Evolutionary conservation across 2,329 filamentous ascomycete species (phyloP), one percentile per base, ranked within the genome.

Genomic region (Phialocephala sp.): DNA sequence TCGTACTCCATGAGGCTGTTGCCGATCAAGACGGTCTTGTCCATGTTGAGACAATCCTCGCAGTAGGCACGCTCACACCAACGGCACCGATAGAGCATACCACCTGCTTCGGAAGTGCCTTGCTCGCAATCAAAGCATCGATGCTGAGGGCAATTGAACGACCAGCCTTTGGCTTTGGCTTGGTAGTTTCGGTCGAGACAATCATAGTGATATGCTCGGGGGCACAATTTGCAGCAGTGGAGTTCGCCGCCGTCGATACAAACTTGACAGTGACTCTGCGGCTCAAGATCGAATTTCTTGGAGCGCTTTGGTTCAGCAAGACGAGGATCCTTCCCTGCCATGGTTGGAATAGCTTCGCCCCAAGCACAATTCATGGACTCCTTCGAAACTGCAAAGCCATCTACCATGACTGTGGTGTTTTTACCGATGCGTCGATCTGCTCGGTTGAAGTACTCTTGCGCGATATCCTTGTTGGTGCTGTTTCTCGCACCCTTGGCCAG

Each of bases 41-140:
- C 79, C 76, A 83, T 87, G 57, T 87, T 80, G 0, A 88, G 72
- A 70, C 86, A 88, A 54, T 87, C 83, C 63, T 89, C 86, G 70
- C 86, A 89, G 69, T 80, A 87, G 0, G 82, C 85, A 1, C 76
- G 76, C 35, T 83, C 80, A 67, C 86, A 89, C 79, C 80, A 85
- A 9, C 83, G 79, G 71, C 86, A 88, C 24, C 83, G 79, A 72
- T 81, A 80, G 0, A 81, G 64, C 68, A 82, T 77, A 5, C 78
- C 77, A 1, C 79, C 79, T 0, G 76, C 79, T 58, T 79, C 74
- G 0, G 74, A 74, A 0, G 84, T 85, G 63, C 82, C 83, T 70
- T 84, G 84, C 1, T 76, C 75, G 66, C 86, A 89, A 47, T 84
- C 80, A 2, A 70, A 74, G 67, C 86, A 89, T 52, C 80, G 75